Percentiles rank a stretch among this genome's conserved stretches.
phyloP scores from a whole-genome alignment of 495 filamentous ascomycete species.

The Parmelia sp. region DNA sequence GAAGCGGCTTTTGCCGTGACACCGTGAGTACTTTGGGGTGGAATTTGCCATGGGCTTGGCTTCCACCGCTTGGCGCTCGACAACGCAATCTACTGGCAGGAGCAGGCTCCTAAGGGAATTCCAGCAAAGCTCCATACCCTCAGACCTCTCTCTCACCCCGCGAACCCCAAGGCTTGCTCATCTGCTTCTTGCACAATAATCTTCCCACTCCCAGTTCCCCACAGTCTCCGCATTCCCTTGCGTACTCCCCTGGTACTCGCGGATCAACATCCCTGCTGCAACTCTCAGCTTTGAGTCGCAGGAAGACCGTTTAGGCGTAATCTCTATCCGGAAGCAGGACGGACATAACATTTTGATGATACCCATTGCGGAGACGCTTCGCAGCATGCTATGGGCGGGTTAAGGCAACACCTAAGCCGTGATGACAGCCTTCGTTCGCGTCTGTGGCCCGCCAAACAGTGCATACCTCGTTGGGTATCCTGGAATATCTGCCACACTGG shows the following conservation, averaged over 20 bases:
- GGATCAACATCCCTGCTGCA: background rate
- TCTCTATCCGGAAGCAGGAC: background rate
- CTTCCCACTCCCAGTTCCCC: background rate
- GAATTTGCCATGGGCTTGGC: background rate
- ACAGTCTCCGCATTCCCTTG: background rate
- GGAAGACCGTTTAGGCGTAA: background rate
- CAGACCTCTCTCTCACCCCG: background rate
- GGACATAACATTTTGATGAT: constrained; percentile 1
- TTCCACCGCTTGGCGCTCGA: constrained; percentile 4
- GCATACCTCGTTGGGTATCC: constrained; percentile 96
- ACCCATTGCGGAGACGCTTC: constrained; percentile 9
- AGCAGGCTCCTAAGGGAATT: background rate
- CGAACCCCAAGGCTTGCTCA: background rate
- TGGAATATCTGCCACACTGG: constrained; percentile 94
- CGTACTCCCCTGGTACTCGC: background rate
- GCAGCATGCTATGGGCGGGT: constrained; percentile 27
- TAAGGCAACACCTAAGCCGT: constrained; percentile 31
- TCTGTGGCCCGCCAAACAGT: constrained; percentile 95
- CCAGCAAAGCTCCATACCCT: too few relatives aligned
- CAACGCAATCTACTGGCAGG: constrained; percentile 15
- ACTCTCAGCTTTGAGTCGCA: constrained; percentile 4
- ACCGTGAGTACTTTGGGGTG: too few relatives aligned
- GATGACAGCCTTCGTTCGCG: constrained; percentile 90
- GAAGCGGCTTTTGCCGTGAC: constrained; percentile 12
- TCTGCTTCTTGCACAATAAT: background rate